Evolutionary conservation across 768 basidiomycete species (phyloP).

Genomic region (Russula olivacea): DNA sequence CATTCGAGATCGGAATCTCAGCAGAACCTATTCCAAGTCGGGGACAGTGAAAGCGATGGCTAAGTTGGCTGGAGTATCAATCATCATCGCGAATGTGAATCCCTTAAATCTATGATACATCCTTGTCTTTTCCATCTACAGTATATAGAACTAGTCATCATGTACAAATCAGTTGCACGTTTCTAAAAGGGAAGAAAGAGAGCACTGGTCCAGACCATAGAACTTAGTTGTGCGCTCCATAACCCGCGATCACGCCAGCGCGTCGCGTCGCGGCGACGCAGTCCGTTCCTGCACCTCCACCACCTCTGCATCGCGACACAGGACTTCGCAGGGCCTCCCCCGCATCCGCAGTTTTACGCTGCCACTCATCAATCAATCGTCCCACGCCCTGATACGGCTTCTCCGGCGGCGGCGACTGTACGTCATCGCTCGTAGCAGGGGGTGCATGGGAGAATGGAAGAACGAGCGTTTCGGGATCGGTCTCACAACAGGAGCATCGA

Average conservation of each 20-base stretch:
- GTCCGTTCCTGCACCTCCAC: background rate
- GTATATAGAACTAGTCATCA: background rate
- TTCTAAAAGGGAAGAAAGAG: background rate
- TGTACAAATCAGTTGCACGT: slow-evolving; percentile 15
- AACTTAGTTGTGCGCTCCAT: slow-evolving; percentile 14
- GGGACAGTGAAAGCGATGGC: slow-evolving; percentile 20
- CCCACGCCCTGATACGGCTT: slow-evolving; percentile 78
- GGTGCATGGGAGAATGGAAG: slow-evolving; percentile 10
- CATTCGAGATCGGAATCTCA: slow-evolving; percentile 16
- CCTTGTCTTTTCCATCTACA: background rate
- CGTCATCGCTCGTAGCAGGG: slow-evolving; percentile 22
- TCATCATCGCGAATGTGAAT: background rate
- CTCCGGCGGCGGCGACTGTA: slow-evolving; percentile 62
- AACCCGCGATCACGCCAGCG: slow-evolving; percentile 17
- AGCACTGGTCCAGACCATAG: background rate
- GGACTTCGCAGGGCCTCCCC: slow-evolving; percentile 36
- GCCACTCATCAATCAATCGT: slow-evolving; percentile 83
- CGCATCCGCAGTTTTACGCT: slow-evolving; percentile 64
- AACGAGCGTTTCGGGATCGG: slow-evolving; percentile 4
- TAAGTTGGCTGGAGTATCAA: background rate
- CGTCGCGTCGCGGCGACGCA: slow-evolving; percentile 20
- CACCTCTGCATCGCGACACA: slow-evolving; percentile 34
- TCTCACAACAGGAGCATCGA: slow-evolving; percentile 6
- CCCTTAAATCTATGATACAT: too few species aligned
- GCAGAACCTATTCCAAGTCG: slow-evolving; percentile 19